Evolutionary conservation across 2,329 filamentous ascomycete genomes (phyloP).

Genomic region (Botryotinia calthae): DNA sequence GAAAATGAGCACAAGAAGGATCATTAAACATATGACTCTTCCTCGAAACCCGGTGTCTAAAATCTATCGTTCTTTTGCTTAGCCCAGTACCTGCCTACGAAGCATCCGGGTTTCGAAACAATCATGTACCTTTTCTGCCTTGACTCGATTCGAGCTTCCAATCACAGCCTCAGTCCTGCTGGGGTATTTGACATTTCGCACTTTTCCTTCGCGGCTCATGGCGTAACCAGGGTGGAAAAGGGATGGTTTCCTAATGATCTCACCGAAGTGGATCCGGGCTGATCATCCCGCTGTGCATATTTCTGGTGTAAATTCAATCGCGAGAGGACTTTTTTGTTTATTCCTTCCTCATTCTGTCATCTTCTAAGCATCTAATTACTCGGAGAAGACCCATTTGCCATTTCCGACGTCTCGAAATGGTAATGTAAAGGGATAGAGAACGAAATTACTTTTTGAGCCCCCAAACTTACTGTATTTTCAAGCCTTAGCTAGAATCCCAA

Average conservation of each 20-base stretch:
- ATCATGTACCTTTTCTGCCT: slow-evolving; percentile 14
- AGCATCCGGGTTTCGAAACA: background rate
- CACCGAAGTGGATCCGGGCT: slow-evolving; percentile 11
- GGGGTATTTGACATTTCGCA: background rate
- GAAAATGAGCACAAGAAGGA: slow-evolving; percentile 16
- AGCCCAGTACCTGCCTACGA: background rate
- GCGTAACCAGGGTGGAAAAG: background rate
- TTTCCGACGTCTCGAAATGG: background rate
- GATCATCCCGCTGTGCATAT: slow-evolving; percentile 14
- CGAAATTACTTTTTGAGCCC: background rate
- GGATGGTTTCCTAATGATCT: slow-evolving; percentile 8
- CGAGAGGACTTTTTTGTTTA: no score
- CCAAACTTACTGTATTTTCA: slow-evolving; percentile 1
- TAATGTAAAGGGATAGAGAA: background rate
- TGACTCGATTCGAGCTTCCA: slow-evolving; percentile 3
- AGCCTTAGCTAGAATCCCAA: background rate
- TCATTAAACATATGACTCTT: slow-evolving; percentile 23
- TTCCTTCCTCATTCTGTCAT: background rate
- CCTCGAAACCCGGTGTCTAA: background rate
- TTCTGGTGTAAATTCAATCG: background rate
- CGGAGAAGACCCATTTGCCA: background rate
- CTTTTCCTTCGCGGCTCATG: slow-evolving; percentile 8
- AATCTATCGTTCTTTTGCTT: background rate
- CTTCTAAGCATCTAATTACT: background rate
- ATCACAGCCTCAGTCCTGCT: slow-evolving; percentile 9